These are phyloP conservation scores for Tinospora cordifolia DNA, from an alignment of 164 flowering plant genomes.

Conservation along the genomic window DNA sequence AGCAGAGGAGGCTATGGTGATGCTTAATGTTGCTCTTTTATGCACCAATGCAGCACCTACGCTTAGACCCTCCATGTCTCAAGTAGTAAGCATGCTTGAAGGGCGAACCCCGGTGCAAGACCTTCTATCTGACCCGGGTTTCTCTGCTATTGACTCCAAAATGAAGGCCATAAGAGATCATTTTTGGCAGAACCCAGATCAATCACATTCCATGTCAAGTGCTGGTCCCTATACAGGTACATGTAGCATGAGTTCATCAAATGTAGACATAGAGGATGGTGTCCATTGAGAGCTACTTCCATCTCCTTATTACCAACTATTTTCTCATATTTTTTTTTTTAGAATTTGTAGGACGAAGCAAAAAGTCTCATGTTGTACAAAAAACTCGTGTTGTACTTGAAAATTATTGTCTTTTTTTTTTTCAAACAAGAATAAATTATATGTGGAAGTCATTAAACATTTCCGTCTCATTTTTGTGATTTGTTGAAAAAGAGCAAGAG, in stretches of 20 bases:
- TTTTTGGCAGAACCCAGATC: slow-evolving; percentile 9
- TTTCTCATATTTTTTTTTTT: neutral
- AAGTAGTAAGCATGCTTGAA: slow-evolving; percentile 32
- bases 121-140: slow-evolving; percentile 10
- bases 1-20: slow-evolving; percentile 16
- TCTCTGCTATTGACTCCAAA: slow-evolving; percentile 7
- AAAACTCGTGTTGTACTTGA: neutral
- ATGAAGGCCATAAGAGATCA: slow-evolving; percentile 9
- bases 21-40: slow-evolving; percentile 22
- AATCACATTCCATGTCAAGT: slow-evolving; percentile 2
- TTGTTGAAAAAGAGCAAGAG: too few species aligned
- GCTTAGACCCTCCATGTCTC: slow-evolving; percentile 29
- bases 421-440: neutral
- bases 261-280: slow-evolving; percentile 4
- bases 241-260: neutral
- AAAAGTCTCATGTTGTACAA: neutral
- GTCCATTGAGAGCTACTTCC: neutral
- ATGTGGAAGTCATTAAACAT: too few species aligned
- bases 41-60: slow-evolving; percentile 28
- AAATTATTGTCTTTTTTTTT: neutral
- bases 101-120: slow-evolving; percentile 16
- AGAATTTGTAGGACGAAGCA: neutral
- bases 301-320: neutral
- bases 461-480: too few species aligned
- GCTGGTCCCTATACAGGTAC: neutral